Evolutionary conservation across 2,329 filamentous ascomycete species (phyloP), one percentile per base, ranked within the genome.

Genomic region (Chaetomiaceae sp.): DNA sequence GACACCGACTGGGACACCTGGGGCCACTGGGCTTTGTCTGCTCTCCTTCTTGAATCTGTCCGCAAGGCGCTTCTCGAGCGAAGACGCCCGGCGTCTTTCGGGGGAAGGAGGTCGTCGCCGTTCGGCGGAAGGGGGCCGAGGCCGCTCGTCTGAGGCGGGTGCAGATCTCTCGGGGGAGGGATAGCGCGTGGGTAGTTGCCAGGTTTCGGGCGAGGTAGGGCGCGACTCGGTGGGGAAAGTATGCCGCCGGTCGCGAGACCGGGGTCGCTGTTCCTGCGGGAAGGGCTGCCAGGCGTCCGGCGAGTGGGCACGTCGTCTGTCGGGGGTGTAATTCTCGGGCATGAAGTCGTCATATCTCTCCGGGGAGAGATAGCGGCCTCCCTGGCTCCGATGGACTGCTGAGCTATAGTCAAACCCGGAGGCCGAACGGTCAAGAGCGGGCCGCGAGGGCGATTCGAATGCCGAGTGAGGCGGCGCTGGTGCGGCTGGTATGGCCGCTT

Each of bases 41-140:
- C 65, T 65, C 45, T 76, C 76, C 16, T 74, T 67, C 21, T 63
- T 67, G 53, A 79, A 74, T 9, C 77, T 70, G 35, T 75, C 74
- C 3, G 75, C 77, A 9, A 78, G 68, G 19, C 76, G 72, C 39
- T 72, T 70, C 50, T 79, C 75, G 60, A 75, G 68, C 3, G 75
- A 75, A 16, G 63, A 67, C 8, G 65, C 67, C 19, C 72, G 59
- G 12, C 57, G 53, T 44, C 44, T 51, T 8, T 53, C 50, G 19
- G 52, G 46, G 9, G 56, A 56, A n/a, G 55, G 51, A 38, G 51
- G 41, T 13, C 51, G 50, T 25, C 48, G 9, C 30, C 42, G 50
- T 10, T 53, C 50, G 21, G 52, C 45, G 10, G 56, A 56, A 14
- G 55, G 51, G 38, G 51, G 43, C 14, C 51, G 50, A 27, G 45